These are phyloP conservation scores for Curvularia sp. DNA, from an alignment of 2,329 filamentous ascomycete genomes.

Conservation along the genomic window DNA sequence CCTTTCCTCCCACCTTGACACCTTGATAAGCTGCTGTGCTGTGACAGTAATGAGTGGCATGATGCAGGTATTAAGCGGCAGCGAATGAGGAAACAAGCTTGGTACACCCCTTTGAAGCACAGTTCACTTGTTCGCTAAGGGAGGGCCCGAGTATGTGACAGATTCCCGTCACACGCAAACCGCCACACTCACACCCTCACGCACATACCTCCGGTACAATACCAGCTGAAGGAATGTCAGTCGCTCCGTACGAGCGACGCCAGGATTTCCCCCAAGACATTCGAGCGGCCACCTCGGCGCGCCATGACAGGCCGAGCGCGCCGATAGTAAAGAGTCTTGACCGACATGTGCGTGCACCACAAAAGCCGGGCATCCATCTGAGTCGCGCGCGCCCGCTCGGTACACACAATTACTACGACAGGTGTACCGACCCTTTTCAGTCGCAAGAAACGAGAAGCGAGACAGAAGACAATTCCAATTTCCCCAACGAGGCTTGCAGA, in stretches of 20 bases:
- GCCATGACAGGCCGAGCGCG: not conserved
- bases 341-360: not conserved
- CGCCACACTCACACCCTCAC: no score
- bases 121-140: constrained; percentile 19
- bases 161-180: not conserved
- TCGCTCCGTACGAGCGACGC: not conserved
- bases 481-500: not conserved
- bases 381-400: not conserved
- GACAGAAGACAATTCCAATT: not conserved
- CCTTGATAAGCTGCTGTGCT: not conserved
- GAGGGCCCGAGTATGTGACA: constrained; percentile 9
- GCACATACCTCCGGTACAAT: not conserved
- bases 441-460: not conserved
- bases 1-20: not conserved
- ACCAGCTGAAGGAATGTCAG: not conserved
- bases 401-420: not conserved
- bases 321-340: not conserved
- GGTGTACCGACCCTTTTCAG: not conserved
- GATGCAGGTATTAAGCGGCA: not conserved
- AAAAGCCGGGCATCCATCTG: not conserved
- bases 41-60: not conserved
- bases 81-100: constrained; percentile 2
- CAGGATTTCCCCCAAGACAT: not conserved
- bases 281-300: not conserved
- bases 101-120: not conserved